phyloP scores from a whole-genome alignment of 345 rosid genomes.

The Corchorus capsularis region DNA sequence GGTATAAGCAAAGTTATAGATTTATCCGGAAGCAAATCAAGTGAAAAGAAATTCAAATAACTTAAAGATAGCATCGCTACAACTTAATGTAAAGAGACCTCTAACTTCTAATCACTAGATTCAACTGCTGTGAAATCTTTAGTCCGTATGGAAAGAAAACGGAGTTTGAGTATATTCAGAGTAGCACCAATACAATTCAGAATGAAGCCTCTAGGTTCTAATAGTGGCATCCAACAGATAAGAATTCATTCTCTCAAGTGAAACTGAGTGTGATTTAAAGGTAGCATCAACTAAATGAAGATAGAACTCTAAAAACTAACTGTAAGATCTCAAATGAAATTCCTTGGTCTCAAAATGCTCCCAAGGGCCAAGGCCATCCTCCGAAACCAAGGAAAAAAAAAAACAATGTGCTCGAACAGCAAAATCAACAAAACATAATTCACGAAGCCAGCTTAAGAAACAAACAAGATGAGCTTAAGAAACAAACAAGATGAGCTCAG shows the following conservation, averaged over 20 bases:
- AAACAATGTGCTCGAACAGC: background rate
- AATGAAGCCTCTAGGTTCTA: background rate
- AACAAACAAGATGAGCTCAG: background rate
- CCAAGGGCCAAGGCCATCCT: background rate
- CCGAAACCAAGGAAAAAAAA: conserved; percentile 7
- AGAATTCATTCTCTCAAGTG: background rate
- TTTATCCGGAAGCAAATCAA: background rate
- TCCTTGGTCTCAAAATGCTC: background rate
- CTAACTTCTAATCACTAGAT: background rate
- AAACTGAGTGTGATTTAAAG: background rate
- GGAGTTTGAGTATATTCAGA: background rate
- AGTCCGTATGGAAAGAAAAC: background rate
- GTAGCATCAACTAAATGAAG: background rate
- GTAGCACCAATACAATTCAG: background rate
- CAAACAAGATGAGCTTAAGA: background rate
- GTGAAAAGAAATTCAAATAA: background rate
- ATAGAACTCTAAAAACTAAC: background rate
- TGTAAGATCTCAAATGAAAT: background rate
- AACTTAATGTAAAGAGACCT: background rate
- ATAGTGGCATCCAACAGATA: background rate
- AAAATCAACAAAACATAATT: background rate
- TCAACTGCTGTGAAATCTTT: background rate
- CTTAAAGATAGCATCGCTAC: background rate
- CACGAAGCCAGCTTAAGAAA: background rate
- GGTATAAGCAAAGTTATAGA: background rate